Evolutionary conservation across 208 protist species (phyloP), one percentile per base, ranked within the genome.

Genomic region (Acanthamoeba culbertsoni): DNA sequence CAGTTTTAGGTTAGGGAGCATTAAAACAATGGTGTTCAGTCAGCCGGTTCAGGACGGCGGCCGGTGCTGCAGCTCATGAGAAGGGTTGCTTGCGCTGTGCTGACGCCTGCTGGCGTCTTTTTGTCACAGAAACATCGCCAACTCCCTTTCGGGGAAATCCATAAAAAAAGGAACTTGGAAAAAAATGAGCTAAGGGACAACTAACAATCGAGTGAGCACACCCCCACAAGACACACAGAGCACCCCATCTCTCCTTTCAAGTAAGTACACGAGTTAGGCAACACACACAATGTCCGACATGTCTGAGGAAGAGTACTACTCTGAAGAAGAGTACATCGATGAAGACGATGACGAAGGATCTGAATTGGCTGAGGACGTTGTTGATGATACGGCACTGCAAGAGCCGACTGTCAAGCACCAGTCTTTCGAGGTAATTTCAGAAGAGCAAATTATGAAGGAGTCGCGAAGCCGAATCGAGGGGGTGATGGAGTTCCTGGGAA

Each of bases 391-490:
- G 86, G 77, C 45, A 48, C 59, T 93, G 73, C 68, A 37, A 57
- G 93, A 79, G 62, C 77, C 43, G 79, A 37, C 55, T 37, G 86
- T 33, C 33, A 94, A 94, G 77, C 82, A 92, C 65, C 92, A 43
- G 20, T 94, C 93, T 65, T 95, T 93, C n/a, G 94, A 95, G 86
- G 94, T 95, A 20, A 62, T 95, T 16, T 57, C 77, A n/a, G 91
- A 92, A 53, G 42, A 59, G 43, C 79, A 94, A 2, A 63, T 95
- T 33, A 12, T 71, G 33, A 71, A 68, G 20, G 92, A 95, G 55
- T 95, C 94, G 40, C n/a, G 86, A 8, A 75, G 92, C 68, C 28
- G 94, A 33, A 94, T 95, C 40, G 90, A 94, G n/a, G 94, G 94
- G 68, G 94, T 95, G 45, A 93, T 94, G 62, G 92, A 95, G 84